These are phyloP conservation scores for Extremus antarcticus DNA, from an alignment of 495 filamentous ascomycete species.

Conservation along the genomic window DNA sequence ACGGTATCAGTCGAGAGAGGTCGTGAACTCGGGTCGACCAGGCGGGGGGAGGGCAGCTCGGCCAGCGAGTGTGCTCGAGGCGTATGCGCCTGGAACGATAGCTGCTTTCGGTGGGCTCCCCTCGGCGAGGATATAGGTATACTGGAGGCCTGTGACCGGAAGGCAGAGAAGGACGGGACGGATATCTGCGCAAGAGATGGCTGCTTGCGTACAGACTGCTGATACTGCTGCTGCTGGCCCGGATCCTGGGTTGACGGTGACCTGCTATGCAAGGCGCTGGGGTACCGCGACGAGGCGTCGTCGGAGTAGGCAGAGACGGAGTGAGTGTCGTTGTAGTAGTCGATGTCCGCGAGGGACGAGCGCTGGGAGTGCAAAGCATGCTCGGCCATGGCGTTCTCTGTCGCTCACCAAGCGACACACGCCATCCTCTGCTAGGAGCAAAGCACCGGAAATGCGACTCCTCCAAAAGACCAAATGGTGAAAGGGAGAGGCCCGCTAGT, in stretches of 20 bases:
- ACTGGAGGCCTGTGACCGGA: constrained; percentile 24
- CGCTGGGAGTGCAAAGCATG: constrained; percentile 1
- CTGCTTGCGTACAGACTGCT: constrained; percentile 10
- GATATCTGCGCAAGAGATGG: constrained; percentile 24
- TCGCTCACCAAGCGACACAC: background rate
- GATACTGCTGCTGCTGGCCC: background rate
- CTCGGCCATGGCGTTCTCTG: background rate
- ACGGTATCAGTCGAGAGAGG: constrained; percentile 12
- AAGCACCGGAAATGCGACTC: background rate
- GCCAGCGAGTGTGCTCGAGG: constrained; percentile 13
- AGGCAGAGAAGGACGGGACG: constrained; percentile 27
- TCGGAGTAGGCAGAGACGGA: background rate
- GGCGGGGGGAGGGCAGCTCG: constrained; percentile 13
- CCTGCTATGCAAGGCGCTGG: background rate
- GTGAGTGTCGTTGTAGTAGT: constrained; percentile 8
- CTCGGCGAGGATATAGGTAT: constrained; percentile 24
- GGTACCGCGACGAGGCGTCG: background rate
- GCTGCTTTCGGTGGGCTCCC: constrained; percentile 19
- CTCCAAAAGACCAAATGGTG: too few relatives aligned
- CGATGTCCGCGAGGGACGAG: constrained; percentile 11
- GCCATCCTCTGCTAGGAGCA: background rate
- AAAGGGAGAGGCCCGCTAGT: background rate
- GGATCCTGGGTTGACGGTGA: background rate
- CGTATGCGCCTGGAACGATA: constrained; percentile 11
- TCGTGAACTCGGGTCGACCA: constrained; percentile 7